A percentile compares a stretch with the other conserved stretches of the same genome.
Conservation (phyloP, 306 rosid genomes). For the Rosa multiflora region DNA sequence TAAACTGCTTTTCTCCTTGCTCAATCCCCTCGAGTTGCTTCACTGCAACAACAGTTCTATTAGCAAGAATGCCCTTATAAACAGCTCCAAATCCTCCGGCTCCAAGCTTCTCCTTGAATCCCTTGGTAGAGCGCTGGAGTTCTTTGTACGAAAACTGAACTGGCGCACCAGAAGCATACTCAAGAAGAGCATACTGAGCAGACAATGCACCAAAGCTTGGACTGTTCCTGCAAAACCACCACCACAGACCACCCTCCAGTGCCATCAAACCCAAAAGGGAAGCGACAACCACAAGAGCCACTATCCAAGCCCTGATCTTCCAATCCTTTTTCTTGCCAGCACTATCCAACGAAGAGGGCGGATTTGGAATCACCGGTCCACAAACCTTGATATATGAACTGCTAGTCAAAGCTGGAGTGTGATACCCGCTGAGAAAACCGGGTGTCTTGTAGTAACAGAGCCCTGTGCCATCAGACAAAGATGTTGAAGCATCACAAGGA, state of each 20-base stretch:
- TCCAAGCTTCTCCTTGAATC: conserved; percentile 91
- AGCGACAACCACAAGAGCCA: conserved; percentile 46
- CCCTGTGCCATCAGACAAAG: conserved; percentile 64
- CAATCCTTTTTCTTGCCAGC: conserved; percentile 27
- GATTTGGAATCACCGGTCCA: conserved; percentile 42
- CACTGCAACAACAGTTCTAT: conserved; percentile 68
- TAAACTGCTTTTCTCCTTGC: conserved; percentile 86
- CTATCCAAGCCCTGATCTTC: conserved; percentile 48
- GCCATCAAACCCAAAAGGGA: conserved; percentile 50
- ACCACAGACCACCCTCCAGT: conserved; percentile 72
- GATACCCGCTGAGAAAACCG: conserved; percentile 47
- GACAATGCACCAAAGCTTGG: conserved; percentile 55
- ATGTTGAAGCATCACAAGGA: conserved; percentile 62
- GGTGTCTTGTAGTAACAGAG: conserved; percentile 50
- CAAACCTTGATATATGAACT: conserved; percentile 65
- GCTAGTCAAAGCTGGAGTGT: conserved; percentile 51
- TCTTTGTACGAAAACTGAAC: conserved; percentile 78
- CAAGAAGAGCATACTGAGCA: conserved; percentile 79
- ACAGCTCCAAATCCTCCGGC: conserved; percentile 87
- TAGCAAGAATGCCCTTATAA: conserved; percentile 66
- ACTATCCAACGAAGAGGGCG: conserved; percentile 23
- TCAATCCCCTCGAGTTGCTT: conserved; percentile 87
- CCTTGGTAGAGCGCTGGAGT: conserved; percentile 69
- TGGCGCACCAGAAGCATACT: conserved; percentile 95
- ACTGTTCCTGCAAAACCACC: conserved; percentile 68